phyloP scores from a whole-genome alignment of 2,329 filamentous ascomycete genomes.

The Elsinoe australis region DNA sequence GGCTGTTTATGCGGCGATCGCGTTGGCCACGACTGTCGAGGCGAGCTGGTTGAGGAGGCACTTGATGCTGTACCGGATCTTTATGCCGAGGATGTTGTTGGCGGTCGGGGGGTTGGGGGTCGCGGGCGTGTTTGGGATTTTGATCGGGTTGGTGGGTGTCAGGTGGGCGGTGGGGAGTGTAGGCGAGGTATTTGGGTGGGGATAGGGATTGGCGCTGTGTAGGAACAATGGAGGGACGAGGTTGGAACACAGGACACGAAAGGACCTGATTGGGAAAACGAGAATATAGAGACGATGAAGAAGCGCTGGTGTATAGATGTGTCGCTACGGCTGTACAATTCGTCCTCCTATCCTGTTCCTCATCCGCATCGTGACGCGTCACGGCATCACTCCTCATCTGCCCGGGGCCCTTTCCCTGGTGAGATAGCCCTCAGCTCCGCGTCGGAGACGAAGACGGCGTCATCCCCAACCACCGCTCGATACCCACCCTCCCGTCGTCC shows the following conservation, averaged over 20 bases:
- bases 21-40: constrained; percentile 81
- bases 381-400: neutral
- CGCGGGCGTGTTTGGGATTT: constrained; percentile 66
- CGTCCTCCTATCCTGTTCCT: neutral
- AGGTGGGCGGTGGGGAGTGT: constrained; percentile 71
- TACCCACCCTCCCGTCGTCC: constrained; percentile 1
- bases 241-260: too few relatives aligned
- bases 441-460: neutral
- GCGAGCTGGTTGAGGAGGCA: constrained; percentile 80
- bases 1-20: constrained; percentile 74
- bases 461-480: constrained; percentile 6
- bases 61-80: constrained; percentile 94
- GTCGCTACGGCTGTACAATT: constrained; percentile 12
- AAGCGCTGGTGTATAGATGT: constrained; percentile 2
- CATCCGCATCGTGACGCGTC: neutral
- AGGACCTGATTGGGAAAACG: neutral
- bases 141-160: constrained; percentile 65
- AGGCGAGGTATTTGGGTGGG: constrained; percentile 80
- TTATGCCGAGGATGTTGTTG: constrained; percentile 84
- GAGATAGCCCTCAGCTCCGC: neutral
- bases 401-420: neutral
- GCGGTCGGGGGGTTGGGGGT: constrained; percentile 63
- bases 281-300: neutral
- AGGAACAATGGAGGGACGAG: too few relatives aligned
- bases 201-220: too few relatives aligned